phyloP scores from a whole-genome alignment of 768 basidiomycete genomes.

The Boletus rubroflammeus region DNA sequence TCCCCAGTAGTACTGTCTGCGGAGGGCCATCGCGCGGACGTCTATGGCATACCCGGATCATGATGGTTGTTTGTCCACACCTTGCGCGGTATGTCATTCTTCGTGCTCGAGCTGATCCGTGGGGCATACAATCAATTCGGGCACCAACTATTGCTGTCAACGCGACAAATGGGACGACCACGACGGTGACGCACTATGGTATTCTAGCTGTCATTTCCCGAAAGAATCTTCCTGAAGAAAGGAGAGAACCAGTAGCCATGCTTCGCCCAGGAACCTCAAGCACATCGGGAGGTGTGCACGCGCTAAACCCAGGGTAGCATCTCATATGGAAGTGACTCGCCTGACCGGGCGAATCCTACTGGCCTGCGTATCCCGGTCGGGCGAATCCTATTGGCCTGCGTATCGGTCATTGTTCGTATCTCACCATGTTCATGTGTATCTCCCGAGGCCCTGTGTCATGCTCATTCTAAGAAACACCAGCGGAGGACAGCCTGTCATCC shows the following conservation, averaged over 20 bases:
- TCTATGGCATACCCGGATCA: constrained; percentile 9
- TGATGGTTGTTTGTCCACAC: neutral
- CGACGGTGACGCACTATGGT: neutral
- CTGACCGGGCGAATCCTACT: constrained; percentile 4
- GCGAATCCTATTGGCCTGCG: constrained; percentile 7
- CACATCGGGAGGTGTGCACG: neutral
- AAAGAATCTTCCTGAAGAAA: constrained; percentile 1
- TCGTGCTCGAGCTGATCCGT: neutral
- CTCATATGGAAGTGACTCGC: constrained; percentile 15
- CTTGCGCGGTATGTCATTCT: constrained; percentile 8
- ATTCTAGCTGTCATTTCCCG: neutral
- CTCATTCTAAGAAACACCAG: constrained; percentile 2
- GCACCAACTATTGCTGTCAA: neutral
- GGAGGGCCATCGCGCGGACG: constrained; percentile 2
- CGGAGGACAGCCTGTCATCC: neutral
- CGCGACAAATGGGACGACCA: neutral
- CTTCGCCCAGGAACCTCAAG: neutral
- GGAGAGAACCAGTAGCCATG: neutral
- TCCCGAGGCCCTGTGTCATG: neutral
- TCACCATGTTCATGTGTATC: neutral
- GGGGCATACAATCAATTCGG: neutral
- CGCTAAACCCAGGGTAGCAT: neutral
- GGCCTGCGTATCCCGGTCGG: neutral
- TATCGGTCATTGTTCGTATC: constrained; percentile 1
- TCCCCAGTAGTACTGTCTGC: neutral